A percentile compares a stretch with the other conserved stretches of the same genome.
Evolutionary conservation across 306 rosid genomes (phyloP).

Genomic region (Inga laurina): DNA sequence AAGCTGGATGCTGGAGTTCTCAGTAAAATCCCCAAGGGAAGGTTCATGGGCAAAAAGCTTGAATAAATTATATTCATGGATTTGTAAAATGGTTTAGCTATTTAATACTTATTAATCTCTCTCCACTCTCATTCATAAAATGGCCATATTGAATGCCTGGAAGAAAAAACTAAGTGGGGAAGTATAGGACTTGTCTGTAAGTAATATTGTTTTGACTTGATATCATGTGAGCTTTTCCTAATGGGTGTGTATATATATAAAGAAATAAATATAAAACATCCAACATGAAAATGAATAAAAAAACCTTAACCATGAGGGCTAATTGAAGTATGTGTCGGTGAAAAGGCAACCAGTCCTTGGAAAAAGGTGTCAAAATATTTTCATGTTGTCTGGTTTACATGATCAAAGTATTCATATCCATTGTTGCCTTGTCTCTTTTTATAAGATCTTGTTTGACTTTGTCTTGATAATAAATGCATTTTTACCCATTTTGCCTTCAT

Average conservation of each 20-base stretch:
- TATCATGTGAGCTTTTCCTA: neutral
- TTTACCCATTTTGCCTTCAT: no score
- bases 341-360: neutral
- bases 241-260: no score
- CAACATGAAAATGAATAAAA: neutral
- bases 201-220: neutral
- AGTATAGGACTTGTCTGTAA: neutral
- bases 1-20: slow-evolving; percentile 69
- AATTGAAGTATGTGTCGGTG: neutral
- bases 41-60: slow-evolving; percentile 52
- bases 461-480: no score
- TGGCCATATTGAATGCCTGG: slow-evolving; percentile 11
- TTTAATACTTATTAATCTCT: neutral
- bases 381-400: neutral
- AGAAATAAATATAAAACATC: neutral
- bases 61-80: slow-evolving; percentile 53
- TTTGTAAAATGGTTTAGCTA: slow-evolving; percentile 12
- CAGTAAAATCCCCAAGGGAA: slow-evolving; percentile 83
- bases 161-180: neutral
- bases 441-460: no score
- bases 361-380: neutral
- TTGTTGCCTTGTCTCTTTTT: no score
- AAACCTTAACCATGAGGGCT: neutral
- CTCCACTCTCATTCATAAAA: slow-evolving; percentile 22
- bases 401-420: neutral